Evolutionary conservation across 805 yeast species (phyloP).

Genomic region (Nakazawaea wyomingensis): DNA sequence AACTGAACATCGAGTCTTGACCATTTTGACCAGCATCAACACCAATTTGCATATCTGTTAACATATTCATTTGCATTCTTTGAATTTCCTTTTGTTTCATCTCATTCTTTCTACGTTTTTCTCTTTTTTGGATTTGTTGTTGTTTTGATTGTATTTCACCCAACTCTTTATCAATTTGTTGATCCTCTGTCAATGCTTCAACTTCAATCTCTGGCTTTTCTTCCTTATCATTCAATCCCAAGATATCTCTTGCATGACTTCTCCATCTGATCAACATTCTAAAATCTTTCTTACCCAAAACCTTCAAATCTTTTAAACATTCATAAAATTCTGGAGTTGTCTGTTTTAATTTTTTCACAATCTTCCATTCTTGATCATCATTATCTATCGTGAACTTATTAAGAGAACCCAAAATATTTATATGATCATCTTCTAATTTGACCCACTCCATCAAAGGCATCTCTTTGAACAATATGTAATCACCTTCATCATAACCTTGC

Average conservation of each 20-base stretch:
- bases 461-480: conserved; percentile 65
- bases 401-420: conserved; percentile 70
- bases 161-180: conserved; percentile 81
- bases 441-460: conserved; percentile 78
- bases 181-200: conserved; percentile 79
- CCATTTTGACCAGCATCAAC: conserved; percentile 84
- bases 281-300: conserved; percentile 91
- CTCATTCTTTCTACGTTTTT: conserved; percentile 78
- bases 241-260: conserved; percentile 70
- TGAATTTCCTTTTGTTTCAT: conserved; percentile 78
- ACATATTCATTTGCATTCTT: conserved; percentile 95
- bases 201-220: conserved; percentile 51
- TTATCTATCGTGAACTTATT: conserved; percentile 60
- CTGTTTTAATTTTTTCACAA: conserved; percentile 63
- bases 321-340: conserved; percentile 76
- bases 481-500: conserved; percentile 97
- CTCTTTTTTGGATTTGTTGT: conserved; percentile 66
- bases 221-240: conserved; percentile 61
- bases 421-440: conserved; percentile 68
- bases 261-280: conserved; percentile 83
- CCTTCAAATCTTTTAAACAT: conserved; percentile 88
- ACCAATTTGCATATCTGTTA: conserved; percentile 89
- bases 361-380: conserved; percentile 65
- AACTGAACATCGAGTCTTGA: conserved; percentile 72
- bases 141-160: conserved; percentile 68